A percentile compares a stretch with the other conserved stretches of the same genome.
phyloP scores from a whole-genome alignment of 495 filamentous ascomycete species.

The Penicillium nucicola region DNA sequence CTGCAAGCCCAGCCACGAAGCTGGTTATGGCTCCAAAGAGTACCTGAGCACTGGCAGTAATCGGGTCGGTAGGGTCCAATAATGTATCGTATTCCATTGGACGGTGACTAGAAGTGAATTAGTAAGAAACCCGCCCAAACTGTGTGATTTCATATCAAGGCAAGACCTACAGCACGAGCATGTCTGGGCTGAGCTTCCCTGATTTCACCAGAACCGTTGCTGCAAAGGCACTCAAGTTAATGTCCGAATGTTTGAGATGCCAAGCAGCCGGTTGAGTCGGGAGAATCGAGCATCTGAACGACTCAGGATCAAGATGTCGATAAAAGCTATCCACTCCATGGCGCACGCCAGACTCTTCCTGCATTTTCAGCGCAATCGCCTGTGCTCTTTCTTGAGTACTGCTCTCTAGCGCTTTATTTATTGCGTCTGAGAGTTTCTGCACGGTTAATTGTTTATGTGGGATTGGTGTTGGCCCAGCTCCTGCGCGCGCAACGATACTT shows the following conservation, averaged over 20 bases:
- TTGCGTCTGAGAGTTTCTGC: conserved; percentile 59
- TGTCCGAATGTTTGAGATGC: conserved; percentile 60
- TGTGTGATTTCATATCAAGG: neutral
- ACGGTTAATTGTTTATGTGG: conserved; percentile 65
- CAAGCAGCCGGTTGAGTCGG: conserved; percentile 67
- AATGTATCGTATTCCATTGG: conserved; percentile 68
- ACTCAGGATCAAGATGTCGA: conserved; percentile 58
- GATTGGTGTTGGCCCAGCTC: conserved; percentile 70
- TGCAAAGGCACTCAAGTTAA: conserved; percentile 69
- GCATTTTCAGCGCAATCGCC: conserved; percentile 57
- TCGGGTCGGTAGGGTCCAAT: conserved; percentile 67
- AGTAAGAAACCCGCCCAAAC: conserved; percentile 17
- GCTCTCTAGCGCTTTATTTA: conserved; percentile 54
- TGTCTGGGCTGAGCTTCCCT: conserved; percentile 56
- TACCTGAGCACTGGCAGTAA: conserved; percentile 72
- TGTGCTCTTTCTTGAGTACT: conserved; percentile 54
- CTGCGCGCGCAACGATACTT: conserved; percentile 67
- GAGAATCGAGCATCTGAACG: conserved; percentile 60
- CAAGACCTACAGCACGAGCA: conserved; percentile 60
- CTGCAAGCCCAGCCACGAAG: conserved; percentile 77
- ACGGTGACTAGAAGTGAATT: conserved; percentile 52
- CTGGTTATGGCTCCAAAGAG: conserved; percentile 70
- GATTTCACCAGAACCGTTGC: conserved; percentile 61
- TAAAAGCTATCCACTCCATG: conserved; percentile 68
- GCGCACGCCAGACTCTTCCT: conserved; percentile 60